Conservation (phyloP, 2,329 filamentous ascomycete species). For the Xylariaceae sp. region DNA sequence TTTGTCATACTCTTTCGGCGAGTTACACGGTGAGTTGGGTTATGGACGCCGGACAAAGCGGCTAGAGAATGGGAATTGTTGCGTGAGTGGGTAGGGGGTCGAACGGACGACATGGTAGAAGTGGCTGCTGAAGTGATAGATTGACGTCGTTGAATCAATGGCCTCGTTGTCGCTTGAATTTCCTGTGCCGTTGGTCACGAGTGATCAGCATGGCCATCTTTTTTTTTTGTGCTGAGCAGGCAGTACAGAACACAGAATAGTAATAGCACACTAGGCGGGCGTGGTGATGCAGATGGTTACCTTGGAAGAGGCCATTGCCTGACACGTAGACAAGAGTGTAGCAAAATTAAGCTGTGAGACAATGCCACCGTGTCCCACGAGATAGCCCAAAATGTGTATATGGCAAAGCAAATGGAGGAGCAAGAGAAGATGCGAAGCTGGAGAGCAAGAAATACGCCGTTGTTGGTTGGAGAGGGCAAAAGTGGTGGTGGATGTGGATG, state of each 20-base stretch:
- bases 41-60: slow-evolving; percentile 69
- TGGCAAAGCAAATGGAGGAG: slow-evolving; percentile 16
- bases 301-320: slow-evolving; percentile 59
- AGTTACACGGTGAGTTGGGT: slow-evolving; percentile 77
- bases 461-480: slow-evolving; percentile 24
- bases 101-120: slow-evolving; percentile 53
- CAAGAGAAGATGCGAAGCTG: slow-evolving; percentile 25
- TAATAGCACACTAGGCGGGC: slow-evolving; percentile 23
- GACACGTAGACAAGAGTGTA: slow-evolving; percentile 28
- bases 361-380: slow-evolving; percentile 9
- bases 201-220: slow-evolving; percentile 36
- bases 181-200: slow-evolving; percentile 42
- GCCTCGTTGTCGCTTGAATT: slow-evolving; percentile 60
- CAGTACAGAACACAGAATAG: no score
- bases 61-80: slow-evolving; percentile 77
- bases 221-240: slow-evolving; percentile 7
- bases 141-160: slow-evolving; percentile 58
- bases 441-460: slow-evolving; percentile 23
- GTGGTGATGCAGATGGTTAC: slow-evolving; percentile 37
- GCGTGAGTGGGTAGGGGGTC: slow-evolving; percentile 59
- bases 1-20: slow-evolving; percentile 91
- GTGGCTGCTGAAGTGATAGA: slow-evolving; percentile 53
- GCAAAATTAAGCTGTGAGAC: slow-evolving; percentile 24
- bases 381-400: slow-evolving; percentile 10
- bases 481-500: slow-evolving; percentile 17